These are phyloP conservation scores for Phytophthora melonis DNA, from an alignment of 352 stramenopile genomes.

Conservation along the genomic window DNA sequence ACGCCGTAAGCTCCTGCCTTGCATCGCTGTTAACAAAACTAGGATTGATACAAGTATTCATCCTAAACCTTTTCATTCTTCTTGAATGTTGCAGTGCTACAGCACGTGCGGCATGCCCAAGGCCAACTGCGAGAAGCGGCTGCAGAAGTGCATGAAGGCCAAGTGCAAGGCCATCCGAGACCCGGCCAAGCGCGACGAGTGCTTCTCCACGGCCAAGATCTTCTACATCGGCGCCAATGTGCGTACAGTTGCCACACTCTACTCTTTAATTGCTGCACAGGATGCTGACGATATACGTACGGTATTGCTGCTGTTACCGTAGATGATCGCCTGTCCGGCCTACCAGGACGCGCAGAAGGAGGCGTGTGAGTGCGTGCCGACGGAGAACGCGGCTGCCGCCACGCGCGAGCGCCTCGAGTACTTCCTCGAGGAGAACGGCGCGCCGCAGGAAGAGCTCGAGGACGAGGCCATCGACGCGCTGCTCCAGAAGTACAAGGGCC, in stretches of 20 bases:
- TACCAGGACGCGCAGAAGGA: conserved; percentile 75
- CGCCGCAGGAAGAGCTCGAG: conserved; percentile 45
- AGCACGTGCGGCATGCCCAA: conserved; percentile 85
- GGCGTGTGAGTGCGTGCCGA: conserved; percentile 69
- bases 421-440: conserved; percentile 61
- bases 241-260: too few species aligned
- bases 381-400: conserved; percentile 29
- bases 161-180: conserved; percentile 48
- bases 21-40: not conserved
- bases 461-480: conserved; percentile 57
- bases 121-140: conserved; percentile 65
- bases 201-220: conserved; percentile 68
- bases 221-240: conserved; percentile 71
- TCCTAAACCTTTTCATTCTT: not conserved
- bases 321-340: conserved; percentile 76
- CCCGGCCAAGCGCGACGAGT: conserved; percentile 47
- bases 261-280: too few species aligned
- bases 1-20: conserved; percentile 54
- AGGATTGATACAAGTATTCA: not conserved
- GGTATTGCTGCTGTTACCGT: conserved; percentile 7
- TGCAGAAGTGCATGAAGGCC: conserved; percentile 80
- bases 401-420: conserved; percentile 63
- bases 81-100: conserved; percentile 66
- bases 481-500: conserved; percentile 71
- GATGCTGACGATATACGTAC: not conserved